Base-by-base conservation (phyloP, 306 rosid species). In the Mimosa pudica region DNA sequence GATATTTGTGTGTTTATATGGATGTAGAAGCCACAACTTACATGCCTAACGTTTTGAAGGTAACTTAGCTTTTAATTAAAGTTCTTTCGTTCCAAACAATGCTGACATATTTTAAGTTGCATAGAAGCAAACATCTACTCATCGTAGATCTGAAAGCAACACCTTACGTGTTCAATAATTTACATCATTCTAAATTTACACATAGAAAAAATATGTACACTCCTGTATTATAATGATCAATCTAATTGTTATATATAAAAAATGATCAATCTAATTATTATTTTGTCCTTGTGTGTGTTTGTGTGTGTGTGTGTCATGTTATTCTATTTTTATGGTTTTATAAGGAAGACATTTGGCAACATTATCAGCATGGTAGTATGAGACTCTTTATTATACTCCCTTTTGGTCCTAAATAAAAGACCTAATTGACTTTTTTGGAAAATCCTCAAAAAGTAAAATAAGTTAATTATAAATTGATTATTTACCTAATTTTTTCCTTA, bases 1-100 rank as follows among this genome's bases (percentile, higher is more conserved):
- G 24, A 72, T 47, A 20, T 63, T 67, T 47, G 33, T 57, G 63
- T 20, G 60, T 68, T 72, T 24, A 33, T 6, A 76, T 46, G 17
- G 92, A 90, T 83, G 69, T 83, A 66, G 90, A 88, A 74, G 81
- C 80, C 42, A n/a, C 82, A 90, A 79, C 92, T 74, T 36, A 71
- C 87, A 42, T 49, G 88, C 94, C 94, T 79, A 84, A 88, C 86
- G 71, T 78, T 81, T 38, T 66, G 82, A 69, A 66, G 74, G 82
- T 88, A 68, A 77, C 86, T 87, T 86, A 49, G 78, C 47, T 84
- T 87, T 77, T 16, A 89, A 84, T 87, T 75, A 36, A 89, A 84
- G 83, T 84, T 65, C 81, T 84, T 88, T 38, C 57, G 65, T 52
- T 62, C 35, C 49, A 84, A 88, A n/a, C 24, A 55, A 90, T 86